phyloP scores from a whole-genome alignment of 495 filamentous ascomycete species.

The Immersiella caudata region DNA sequence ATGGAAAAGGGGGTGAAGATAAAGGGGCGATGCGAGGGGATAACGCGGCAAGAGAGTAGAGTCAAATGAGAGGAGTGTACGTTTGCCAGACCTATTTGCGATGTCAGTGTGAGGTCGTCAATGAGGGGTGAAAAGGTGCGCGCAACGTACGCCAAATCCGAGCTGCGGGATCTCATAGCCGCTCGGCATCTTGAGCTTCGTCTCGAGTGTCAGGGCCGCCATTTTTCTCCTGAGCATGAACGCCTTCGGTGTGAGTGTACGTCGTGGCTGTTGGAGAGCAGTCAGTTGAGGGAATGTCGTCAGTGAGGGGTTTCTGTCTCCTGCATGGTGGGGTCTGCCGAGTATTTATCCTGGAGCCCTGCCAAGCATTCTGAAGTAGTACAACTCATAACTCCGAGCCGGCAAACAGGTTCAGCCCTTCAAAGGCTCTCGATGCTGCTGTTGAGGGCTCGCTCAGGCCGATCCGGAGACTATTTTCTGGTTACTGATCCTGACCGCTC shows the following conservation, averaged over 20 bases:
- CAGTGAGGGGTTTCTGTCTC: not conserved
- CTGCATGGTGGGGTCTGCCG: too few species aligned
- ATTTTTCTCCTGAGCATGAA: conserved; percentile 20
- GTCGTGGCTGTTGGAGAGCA: not conserved
- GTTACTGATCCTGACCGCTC: too few species aligned
- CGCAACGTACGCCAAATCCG: conserved; percentile 70
- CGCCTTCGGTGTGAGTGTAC: conserved; percentile 21
- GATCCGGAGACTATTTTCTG: too few species aligned
- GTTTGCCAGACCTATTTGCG: conserved; percentile 71
- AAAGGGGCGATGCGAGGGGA: too few species aligned
- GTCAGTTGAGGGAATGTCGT: not conserved
- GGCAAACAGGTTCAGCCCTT: too few species aligned
- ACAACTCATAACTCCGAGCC: too few species aligned
- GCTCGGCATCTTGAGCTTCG: conserved; percentile 69
- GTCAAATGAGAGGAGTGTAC: conserved; percentile 41
- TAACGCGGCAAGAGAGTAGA: not conserved
- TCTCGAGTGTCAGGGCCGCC: conserved; percentile 60
- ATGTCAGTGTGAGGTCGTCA: not conserved
- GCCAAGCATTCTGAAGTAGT: too few species aligned
- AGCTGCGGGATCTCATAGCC: conserved; percentile 76
- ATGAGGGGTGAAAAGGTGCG: not conserved
- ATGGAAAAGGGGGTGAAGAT: not conserved
- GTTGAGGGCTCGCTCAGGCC: too few species aligned
- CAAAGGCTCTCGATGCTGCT: too few species aligned
- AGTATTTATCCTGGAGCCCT: too few species aligned